phyloP scores from a whole-genome alignment of 169 alveolate genomes.

The Cryptosporidium viatorum region DNA sequence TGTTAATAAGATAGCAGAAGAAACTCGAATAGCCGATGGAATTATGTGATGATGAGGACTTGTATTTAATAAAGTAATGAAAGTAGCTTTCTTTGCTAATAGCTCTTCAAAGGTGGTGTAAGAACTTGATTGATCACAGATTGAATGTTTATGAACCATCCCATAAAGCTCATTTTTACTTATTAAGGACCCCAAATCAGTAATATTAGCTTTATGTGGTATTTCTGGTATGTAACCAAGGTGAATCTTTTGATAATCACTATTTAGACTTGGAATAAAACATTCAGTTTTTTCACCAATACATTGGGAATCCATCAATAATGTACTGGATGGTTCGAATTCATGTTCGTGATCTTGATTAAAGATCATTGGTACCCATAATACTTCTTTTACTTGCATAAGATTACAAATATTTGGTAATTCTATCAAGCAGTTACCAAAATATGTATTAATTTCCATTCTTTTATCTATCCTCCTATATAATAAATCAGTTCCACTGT shows the following conservation, averaged over 20 bases:
- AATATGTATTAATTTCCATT: not conserved
- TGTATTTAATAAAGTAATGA: slow-evolving; percentile 32
- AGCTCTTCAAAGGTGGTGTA: slow-evolving; percentile 57
- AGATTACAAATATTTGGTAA: slow-evolving; percentile 22
- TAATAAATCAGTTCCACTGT: not conserved
- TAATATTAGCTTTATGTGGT: slow-evolving; percentile 1
- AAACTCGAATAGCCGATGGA: slow-evolving; percentile 23
- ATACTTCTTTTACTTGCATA: not conserved
- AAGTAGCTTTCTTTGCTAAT: slow-evolving; percentile 44
- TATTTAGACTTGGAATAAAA: slow-evolving; percentile 30
- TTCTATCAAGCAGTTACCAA: slow-evolving; percentile 39
- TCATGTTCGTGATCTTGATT: not conserved
- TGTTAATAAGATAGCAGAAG: slow-evolving; percentile 11
- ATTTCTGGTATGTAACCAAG: slow-evolving; percentile 58
- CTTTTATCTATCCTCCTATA: not conserved
- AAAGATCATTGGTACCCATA: slow-evolving; percentile 64
- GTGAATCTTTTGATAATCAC: slow-evolving; percentile 36
- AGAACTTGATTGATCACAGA: slow-evolving; percentile 20
- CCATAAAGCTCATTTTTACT: not conserved
- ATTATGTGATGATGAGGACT: slow-evolving; percentile 52
- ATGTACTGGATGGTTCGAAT: slow-evolving; percentile 18
- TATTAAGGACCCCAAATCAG: slow-evolving; percentile 14
- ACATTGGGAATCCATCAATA: not conserved
- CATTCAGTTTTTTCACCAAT: not conserved
- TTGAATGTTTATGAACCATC: not conserved